These are phyloP conservation scores for Boletus rubropictus DNA, from an alignment of 768 basidiomycete genomes.

Conservation along the genomic window DNA sequence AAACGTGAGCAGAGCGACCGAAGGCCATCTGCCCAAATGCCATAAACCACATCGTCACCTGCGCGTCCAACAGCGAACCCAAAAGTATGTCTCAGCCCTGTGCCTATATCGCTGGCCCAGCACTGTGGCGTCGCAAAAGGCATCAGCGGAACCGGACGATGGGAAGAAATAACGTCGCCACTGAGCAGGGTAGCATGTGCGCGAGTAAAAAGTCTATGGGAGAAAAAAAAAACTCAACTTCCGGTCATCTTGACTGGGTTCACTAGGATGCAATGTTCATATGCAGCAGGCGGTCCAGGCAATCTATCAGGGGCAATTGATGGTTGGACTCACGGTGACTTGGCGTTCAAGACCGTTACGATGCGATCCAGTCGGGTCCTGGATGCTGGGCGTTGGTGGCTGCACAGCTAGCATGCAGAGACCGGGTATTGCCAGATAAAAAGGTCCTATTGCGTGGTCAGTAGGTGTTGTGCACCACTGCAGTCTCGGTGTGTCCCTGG, in stretches of 20 bases:
- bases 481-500: neutral
- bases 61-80: neutral
- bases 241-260: slow-evolving; percentile 2
- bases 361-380: slow-evolving; percentile 16
- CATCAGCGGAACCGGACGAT: neutral
- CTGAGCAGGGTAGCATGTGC: slow-evolving; percentile 11
- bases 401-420: slow-evolving; percentile 6
- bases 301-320: neutral
- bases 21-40: slow-evolving; percentile 2
- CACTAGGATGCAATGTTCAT: neutral
- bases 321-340: slow-evolving; percentile 8
- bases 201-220: slow-evolving; percentile 10
- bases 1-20: neutral
- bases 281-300: neutral
- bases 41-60: slow-evolving; percentile 12
- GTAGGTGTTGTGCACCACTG: too few species aligned
- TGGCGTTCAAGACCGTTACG: slow-evolving; percentile 7
- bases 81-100: slow-evolving; percentile 1
- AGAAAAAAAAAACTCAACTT: neutral
- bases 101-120: slow-evolving; percentile 2
- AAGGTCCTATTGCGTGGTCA: neutral
- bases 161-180: slow-evolving; percentile 11
- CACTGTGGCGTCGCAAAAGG: slow-evolving; percentile 17
- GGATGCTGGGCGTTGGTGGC: neutral
- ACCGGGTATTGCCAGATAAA: neutral